phyloP scores from a whole-genome alignment of 495 filamentous ascomycete species.

The Talaromyces adpressus region DNA sequence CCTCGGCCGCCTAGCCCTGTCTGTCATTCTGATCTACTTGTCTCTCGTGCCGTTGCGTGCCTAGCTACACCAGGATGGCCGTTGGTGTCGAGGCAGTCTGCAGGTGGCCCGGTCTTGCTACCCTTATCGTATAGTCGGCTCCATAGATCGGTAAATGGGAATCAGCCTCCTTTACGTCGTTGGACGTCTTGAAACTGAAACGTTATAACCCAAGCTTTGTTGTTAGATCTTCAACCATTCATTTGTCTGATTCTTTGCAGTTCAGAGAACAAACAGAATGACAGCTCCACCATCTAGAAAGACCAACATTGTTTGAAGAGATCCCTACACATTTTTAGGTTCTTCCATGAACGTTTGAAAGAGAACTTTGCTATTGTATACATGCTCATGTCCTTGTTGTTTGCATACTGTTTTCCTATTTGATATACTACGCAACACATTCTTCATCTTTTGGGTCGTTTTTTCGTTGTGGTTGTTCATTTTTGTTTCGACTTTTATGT shows the following conservation, averaged over 20 bases:
- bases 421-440: background rate
- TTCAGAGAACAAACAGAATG: conserved; percentile 1
- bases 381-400: background rate
- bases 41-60: background rate
- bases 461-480: background rate
- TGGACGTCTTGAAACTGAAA: background rate
- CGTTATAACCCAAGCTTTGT: background rate
- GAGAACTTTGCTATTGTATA: background rate
- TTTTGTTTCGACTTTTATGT: conserved; percentile 1
- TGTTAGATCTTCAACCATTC: background rate
- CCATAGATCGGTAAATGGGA: background rate
- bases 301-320: background rate
- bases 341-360: background rate
- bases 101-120: background rate
- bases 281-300: background rate
- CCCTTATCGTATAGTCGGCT: background rate
- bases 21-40: background rate
- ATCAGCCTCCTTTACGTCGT: background rate
- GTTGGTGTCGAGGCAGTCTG: conserved; percentile 1
- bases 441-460: background rate
- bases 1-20: background rate
- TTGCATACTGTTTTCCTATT: background rate
- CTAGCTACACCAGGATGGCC: background rate
- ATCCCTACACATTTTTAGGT: background rate
- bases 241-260: background rate